These are phyloP conservation scores for Leccinum variicolor DNA, from an alignment of 768 basidiomycete species.

Conservation along the genomic window DNA sequence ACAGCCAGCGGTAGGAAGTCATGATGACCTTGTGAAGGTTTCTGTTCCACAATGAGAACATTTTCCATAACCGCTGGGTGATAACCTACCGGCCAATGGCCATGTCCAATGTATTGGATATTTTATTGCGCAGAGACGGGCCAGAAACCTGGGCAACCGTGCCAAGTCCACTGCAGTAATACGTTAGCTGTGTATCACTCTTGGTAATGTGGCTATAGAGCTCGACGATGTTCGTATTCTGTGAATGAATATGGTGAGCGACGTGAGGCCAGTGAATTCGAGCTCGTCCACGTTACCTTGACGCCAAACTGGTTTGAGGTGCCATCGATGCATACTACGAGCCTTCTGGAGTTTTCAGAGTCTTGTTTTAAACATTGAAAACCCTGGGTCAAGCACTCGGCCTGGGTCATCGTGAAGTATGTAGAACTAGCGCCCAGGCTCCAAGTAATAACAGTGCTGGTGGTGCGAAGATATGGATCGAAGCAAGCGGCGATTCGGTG, in stretches of 20 bases:
- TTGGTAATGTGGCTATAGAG: slow-evolving; percentile 37
- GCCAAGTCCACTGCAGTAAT: slow-evolving; percentile 42
- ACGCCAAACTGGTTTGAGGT: slow-evolving; percentile 38
- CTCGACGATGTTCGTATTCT: slow-evolving; percentile 43
- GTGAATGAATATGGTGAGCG: not conserved
- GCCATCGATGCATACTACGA: slow-evolving; percentile 38
- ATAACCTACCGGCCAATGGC: slow-evolving; percentile 35
- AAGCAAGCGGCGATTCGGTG: not conserved
- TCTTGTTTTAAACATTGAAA: slow-evolving; percentile 3
- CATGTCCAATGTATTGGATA: slow-evolving; percentile 29
- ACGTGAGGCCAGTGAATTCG: not conserved
- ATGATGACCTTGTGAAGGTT: slow-evolving; percentile 35
- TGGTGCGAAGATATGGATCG: not conserved
- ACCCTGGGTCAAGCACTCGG: not conserved
- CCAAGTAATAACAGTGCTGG: not conserved
- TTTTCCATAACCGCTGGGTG: not conserved
- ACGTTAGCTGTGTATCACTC: slow-evolving; percentile 33
- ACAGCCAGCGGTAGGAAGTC: slow-evolving; percentile 39
- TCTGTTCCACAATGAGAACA: slow-evolving; percentile 18
- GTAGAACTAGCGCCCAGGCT: not conserved
- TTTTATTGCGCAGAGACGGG: slow-evolving; percentile 13
- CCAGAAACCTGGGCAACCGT: slow-evolving; percentile 28
- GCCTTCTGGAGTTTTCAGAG: slow-evolving; percentile 10
- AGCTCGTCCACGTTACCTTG: slow-evolving; percentile 20
- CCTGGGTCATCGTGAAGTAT: slow-evolving; percentile 1